Base-by-base conservation (phyloP, 2,329 filamentous ascomycete species). In the Ascochyta lentis region DNA sequence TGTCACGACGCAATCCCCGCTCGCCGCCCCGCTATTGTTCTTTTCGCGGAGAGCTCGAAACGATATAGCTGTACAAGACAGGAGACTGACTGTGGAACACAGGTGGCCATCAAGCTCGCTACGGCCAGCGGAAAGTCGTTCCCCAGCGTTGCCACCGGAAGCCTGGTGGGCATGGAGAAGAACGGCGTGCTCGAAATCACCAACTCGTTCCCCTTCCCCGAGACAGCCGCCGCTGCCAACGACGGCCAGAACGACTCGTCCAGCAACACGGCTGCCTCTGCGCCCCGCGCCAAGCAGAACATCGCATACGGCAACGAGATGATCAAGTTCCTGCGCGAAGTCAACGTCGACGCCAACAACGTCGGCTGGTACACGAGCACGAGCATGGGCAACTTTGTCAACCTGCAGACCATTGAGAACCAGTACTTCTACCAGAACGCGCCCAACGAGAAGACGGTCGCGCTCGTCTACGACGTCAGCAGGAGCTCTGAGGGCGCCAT, bases 301-400 rank as follows among this genome's bases (percentile, higher is more conserved):
- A 84, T 89, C 22, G 80, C 83, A 67, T 98, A 99, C 80, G 91
- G 96, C 81, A 89, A 87, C 65, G 95, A 99, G 79, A 98, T 98
- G 94, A 94, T 99, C 78, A 90, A 92, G 73, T 92, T 95, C 78
- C 82, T 98, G 61, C 90, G 94, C 77, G 95, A 98, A 80, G 95
- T 99, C 72, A 99, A 98, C 77, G 91, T 98, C 57, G 95, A 99
- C 77, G 95, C 95, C 65, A 96, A 98, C 83, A 96, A 92, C 72
- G 92, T 96, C 58, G 95, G 95, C 71, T 99, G 93, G 93, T 99
- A 99, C 82, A 97, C 92, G 56, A 97, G 92, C 81, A 92, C 93
- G 62, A 96, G 92, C 78, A 96, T 99, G 91, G 95, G 95, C 78
- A 98, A 96, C 84, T 98, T 98, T 70, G 85, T 98, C 83, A 97